phyloP scores from a whole-genome alignment of 140 eudicot species.

The Flaveria floridana region DNA sequence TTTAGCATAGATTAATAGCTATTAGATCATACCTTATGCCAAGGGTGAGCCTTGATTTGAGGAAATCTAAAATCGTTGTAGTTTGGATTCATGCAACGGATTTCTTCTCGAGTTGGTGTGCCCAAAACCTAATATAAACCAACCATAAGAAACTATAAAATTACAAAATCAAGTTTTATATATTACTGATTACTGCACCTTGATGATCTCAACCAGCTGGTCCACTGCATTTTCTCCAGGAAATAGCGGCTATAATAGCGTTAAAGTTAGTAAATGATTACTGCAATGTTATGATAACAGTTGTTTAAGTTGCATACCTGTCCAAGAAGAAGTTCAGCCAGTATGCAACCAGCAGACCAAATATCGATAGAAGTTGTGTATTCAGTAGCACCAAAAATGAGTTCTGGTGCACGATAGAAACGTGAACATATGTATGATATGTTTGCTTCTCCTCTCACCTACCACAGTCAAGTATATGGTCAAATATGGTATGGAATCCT shows the following conservation, averaged over 20 bases:
- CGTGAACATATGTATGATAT: constrained; percentile 95
- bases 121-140: constrained; percentile 81
- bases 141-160: constrained; percentile 25
- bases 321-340: constrained; percentile 93
- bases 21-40: constrained; percentile 75
- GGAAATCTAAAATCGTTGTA: constrained; percentile 92
- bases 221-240: constrained; percentile 98
- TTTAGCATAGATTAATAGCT: not conserved
- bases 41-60: constrained; percentile 94
- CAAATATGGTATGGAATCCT: not conserved
- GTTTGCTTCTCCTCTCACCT: constrained; percentile 94
- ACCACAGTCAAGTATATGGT: constrained; percentile 5
- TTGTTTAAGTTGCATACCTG: constrained; percentile 49
- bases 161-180: not conserved
- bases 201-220: constrained; percentile 94
- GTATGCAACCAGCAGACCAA: constrained; percentile 99
- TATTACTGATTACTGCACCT: constrained; percentile 43
- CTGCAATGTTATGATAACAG: not conserved
- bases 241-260: constrained; percentile 64
- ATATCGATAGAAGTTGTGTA: constrained; percentile 88
- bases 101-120: constrained; percentile 94
- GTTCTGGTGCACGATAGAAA: constrained; percentile 94
- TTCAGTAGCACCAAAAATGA: constrained; percentile 96
- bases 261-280: not conserved
- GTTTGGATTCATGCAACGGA: constrained; percentile 97